phyloP scores from a whole-genome alignment of 345 rosid genomes.

The Sisymbrium irio region DNA sequence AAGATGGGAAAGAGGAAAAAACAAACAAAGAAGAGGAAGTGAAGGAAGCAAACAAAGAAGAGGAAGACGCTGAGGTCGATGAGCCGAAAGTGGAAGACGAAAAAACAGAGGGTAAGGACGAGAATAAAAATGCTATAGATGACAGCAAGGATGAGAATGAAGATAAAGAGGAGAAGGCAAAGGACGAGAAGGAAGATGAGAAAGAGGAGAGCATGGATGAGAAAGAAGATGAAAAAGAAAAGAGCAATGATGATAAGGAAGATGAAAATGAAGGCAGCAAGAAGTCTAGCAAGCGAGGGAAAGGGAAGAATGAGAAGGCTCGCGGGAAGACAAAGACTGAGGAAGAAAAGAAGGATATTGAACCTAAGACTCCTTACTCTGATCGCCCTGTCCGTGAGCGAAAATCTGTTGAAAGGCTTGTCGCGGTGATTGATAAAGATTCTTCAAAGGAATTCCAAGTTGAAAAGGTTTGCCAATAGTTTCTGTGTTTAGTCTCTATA shows the following conservation, averaged over 20 bases:
- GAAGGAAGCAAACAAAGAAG: conserved; percentile 17
- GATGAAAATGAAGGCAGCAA: conserved; percentile 35
- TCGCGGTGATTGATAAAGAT: conserved; percentile 73
- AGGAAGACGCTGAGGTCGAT: conserved; percentile 1
- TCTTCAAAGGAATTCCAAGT: conserved; percentile 62
- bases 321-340: conserved; percentile 43
- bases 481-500: conserved; percentile 5
- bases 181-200: conserved; percentile 29
- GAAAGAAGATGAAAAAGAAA: conserved; percentile 28
- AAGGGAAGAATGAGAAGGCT: conserved; percentile 44
- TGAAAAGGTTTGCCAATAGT: conserved; percentile 54
- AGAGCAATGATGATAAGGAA: conserved; percentile 32
- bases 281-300: conserved; percentile 44
- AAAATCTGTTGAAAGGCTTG: conserved; percentile 92
- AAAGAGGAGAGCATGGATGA: conserved; percentile 27
- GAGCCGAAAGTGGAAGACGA: conserved; percentile 22
- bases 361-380: conserved; percentile 60
- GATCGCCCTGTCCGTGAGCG: conserved; percentile 95
- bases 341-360: conserved; percentile 47
- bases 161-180: conserved; percentile 12
- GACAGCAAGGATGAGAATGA: conserved; percentile 26
- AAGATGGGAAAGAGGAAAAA: conserved; percentile 22
- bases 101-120: conserved; percentile 20
- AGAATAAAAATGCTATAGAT: conserved; percentile 22
- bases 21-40: conserved; percentile 11